Evolutionary conservation across 768 basidiomycete genomes (phyloP), one percentile per base, ranked within the genome.

Genomic region (Hygrocybe punicea): DNA sequence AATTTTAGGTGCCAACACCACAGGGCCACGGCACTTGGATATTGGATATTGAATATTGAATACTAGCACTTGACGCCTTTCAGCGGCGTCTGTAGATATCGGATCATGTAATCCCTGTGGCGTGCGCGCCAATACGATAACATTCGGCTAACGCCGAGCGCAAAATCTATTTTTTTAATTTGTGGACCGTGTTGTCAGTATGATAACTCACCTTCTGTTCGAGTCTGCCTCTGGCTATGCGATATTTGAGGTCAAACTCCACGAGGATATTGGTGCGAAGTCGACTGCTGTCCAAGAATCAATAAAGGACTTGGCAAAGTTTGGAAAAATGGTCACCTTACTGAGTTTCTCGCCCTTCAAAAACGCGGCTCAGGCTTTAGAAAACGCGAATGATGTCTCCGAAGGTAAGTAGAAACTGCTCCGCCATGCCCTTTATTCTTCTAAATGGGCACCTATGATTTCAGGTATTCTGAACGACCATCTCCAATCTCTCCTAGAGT

Each of bases 191-290:
- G 51, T n/a, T 19, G 10, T 29, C 24, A 13, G 9, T 6, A 58
- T 58, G 57, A 49, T 87, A 61, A 91, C 89, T 11, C 93, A 98
- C 74, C 81, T 90, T 58, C 84, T 98, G 57, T 95, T 95, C 78
- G 95, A 98, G 76, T 86, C 90, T 4, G 85, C 95, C 55, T 93
- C 93, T 24, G 95, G 95, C 52, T 95, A 95, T 81, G 93, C 92
- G 52, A 79, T 97, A 55, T 96, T 97, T 71, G 84, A 94, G 69
- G 86, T 87, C 61, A 89, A 89, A 63, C 83, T 93, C 48, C 79
- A 83, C 51, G 96, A 98, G 73, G 86, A 93, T 60, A 87, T 98
- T 68, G 96, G 87, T 19, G 79, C 90, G 49, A 85, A 86, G 67
- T 84, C 89, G 34, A 78, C 80, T 67, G 81, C 82, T 34, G 86